Evolutionary conservation across 257 asterid genomes (phyloP), one percentile per base, ranked within the genome.

Genomic region (Nicotiana otophora): DNA sequence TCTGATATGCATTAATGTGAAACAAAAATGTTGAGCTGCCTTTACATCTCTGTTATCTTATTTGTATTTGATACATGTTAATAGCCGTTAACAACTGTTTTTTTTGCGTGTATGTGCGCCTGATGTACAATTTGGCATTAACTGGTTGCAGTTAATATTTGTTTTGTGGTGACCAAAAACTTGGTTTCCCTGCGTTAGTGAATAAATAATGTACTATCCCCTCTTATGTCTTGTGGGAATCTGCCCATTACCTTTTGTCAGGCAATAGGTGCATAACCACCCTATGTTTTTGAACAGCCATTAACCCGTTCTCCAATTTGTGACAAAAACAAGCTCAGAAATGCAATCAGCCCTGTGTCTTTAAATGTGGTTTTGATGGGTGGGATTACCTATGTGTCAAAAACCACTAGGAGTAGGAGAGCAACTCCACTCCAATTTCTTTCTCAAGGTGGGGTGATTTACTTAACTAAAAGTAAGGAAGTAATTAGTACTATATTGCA

Each of bases 371-470:
- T 74, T 74, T 74, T 48, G 60, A 72, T 20, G 57, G 60, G 26
- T 1, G 58, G 78, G 78, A 42, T 53, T 72, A 42, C 78, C 78
- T 5, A 42, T 72, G 7, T 72, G 26, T 48, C 23, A 46, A 11
- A 23, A 74, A 2, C 2, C 78, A 34, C 23, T 23, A 26, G 15
- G 23, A 48, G 62, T 23, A 26, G 15, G 15, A 48, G 80, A 26
- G 42, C 1, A 14, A 74, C 80, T 74, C 80, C 79, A 31, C 79
- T 46, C 60, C 79, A 72, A 72, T 46, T 42, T 72, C 79, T 16
- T 72, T 72, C 61, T 72, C 39, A 46, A 46, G 78, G 23, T 42
- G 78, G 9, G 33, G 60, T 46, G n/a, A 20, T 42, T 42, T 31
- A 70, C 36, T 72, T 46, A 17, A 46, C 36, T 42, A 72, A 46